Conservation (phyloP, 1,139 yeast species). For the Kodamaea ohmeri region DNA sequence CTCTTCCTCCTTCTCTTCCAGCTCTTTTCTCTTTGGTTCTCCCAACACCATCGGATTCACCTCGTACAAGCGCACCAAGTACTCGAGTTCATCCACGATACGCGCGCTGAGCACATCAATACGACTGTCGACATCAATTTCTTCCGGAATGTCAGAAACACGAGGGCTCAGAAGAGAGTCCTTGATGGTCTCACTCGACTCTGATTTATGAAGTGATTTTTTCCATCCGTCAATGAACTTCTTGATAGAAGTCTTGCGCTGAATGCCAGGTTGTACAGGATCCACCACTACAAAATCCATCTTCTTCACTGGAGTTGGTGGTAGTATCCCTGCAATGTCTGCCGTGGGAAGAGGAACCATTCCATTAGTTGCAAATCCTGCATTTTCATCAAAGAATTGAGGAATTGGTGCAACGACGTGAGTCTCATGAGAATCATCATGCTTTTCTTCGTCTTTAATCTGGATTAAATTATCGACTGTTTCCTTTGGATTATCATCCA, state of each 20-base stretch:
- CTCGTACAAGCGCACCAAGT: slow-evolving; percentile 38
- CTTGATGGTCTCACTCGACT: slow-evolving; percentile 9
- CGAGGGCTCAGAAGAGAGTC: neutral
- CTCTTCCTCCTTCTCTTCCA: neutral
- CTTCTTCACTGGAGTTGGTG: slow-evolving; percentile 68
- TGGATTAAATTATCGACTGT: no score
- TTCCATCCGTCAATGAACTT: slow-evolving; percentile 45
- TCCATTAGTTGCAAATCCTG: slow-evolving; percentile 53
- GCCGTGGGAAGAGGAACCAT: slow-evolving; percentile 48
- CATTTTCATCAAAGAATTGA: no score
- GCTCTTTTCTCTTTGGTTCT: neutral
- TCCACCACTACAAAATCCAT: slow-evolving; percentile 40
- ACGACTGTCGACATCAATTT: slow-evolving; percentile 35
- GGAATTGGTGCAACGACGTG: no score
- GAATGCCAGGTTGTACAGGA: slow-evolving; percentile 8
- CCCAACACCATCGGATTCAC: slow-evolving; percentile 3
- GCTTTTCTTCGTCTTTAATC: slow-evolving; percentile 3
- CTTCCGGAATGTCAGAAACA: slow-evolving; percentile 9
- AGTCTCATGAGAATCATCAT: no score
- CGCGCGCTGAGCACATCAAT: slow-evolving; percentile 78
- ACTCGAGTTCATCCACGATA: slow-evolving; percentile 70
- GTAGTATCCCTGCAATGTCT: slow-evolving; percentile 45
- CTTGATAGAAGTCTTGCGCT: slow-evolving; percentile 39
- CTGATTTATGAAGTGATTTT: slow-evolving; percentile 18
- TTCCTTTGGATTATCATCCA: neutral